Conservation (phyloP, 768 basidiomycete species). For the Cytidiella melzeri region DNA sequence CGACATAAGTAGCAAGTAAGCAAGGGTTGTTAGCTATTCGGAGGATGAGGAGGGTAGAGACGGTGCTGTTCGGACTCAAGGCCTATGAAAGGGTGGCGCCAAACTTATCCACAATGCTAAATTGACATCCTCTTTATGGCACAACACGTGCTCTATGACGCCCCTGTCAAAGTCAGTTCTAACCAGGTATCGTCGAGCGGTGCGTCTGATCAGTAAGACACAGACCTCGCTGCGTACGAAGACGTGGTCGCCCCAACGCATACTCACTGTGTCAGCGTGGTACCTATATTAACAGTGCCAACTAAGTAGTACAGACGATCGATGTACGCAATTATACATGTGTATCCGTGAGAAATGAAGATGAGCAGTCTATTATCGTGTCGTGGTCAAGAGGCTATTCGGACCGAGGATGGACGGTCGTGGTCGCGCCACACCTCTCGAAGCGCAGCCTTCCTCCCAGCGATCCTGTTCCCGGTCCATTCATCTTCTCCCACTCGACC, state of each 20-base stretch:
- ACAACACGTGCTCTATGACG: conserved; percentile 10
- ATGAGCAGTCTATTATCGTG: neutral
- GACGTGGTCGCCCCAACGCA: too few species aligned
- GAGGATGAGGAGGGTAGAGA: neutral
- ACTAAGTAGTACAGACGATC: neutral
- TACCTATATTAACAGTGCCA: neutral
- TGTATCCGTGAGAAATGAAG: neutral
- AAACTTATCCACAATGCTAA: conserved; percentile 5
- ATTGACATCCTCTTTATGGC: conserved; percentile 10
- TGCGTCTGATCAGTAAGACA: too few species aligned
- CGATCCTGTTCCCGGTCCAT: conserved; percentile 36
- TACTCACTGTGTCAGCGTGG: neutral
- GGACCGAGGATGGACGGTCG: conserved; percentile 9
- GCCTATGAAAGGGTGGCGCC: conserved; percentile 4
- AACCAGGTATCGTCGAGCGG: too few species aligned
- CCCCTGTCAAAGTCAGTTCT: too few species aligned
- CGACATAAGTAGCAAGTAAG: conserved; percentile 7
- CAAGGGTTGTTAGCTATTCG: neutral
- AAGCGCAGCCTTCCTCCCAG: conserved; percentile 31
- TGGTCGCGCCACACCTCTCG: conserved; percentile 24
- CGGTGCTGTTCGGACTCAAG: neutral
- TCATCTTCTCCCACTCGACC: conserved; percentile 42
- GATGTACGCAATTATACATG: conserved; percentile 5
- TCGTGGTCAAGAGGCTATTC: neutral
- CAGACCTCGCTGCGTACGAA: too few species aligned